Conservation (phyloP, 163 green algal genomes). For the Coccomyxa subellipsoidea region DNA sequence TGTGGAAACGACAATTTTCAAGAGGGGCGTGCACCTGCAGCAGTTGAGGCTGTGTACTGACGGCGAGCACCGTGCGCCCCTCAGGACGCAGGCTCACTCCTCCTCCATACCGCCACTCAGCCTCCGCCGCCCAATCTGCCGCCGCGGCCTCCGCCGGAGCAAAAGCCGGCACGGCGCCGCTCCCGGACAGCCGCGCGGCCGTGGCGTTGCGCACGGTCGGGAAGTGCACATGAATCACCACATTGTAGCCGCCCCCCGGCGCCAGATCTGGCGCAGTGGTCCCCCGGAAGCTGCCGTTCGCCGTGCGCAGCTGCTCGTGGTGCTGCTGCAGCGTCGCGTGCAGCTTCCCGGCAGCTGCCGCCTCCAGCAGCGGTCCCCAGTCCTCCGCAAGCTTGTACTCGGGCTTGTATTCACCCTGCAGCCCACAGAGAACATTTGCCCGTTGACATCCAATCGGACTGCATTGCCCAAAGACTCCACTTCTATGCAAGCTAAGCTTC, state of each 20-base stretch:
- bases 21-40: background rate
- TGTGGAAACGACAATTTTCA: background rate
- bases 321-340: constrained; percentile 3
- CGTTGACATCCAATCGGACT: background rate
- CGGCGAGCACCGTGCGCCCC: background rate
- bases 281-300: background rate
- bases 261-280: background rate
- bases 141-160: background rate
- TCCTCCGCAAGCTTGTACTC: constrained; percentile 31
- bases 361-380: constrained; percentile 25
- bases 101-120: background rate
- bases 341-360: constrained; percentile 8
- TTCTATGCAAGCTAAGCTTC: background rate
- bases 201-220: constrained; percentile 4
- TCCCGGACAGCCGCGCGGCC: background rate
- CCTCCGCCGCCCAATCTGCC: background rate
- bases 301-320: background rate
- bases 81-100: background rate
- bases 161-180: background rate
- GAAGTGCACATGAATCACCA: constrained; percentile 16
- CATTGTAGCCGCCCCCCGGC: background rate
- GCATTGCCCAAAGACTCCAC: background rate
- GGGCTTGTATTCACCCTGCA: background rate
- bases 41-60: background rate
- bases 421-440: background rate